These are phyloP conservation scores for Dendrocalamus latiflorus DNA, from an alignment of 202 grass and related monocot species.

Conservation along the genomic window DNA sequence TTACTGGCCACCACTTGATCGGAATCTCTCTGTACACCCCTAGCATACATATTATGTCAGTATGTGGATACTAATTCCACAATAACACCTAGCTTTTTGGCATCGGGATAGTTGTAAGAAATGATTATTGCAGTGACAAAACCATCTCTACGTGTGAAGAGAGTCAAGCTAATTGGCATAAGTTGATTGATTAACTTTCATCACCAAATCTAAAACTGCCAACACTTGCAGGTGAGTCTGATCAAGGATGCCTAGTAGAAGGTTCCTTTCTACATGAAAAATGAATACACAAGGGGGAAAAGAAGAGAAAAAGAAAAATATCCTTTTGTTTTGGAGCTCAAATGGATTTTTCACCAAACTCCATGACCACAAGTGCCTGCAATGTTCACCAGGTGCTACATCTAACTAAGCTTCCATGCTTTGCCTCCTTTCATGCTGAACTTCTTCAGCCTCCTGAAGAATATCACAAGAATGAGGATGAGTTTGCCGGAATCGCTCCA, in stretches of 20 bases:
- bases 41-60: no score
- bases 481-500: no score
- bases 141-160: neutral
- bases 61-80: neutral
- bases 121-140: neutral
- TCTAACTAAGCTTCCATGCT: no score
- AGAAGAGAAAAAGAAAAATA: neutral
- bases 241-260: neutral
- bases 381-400: no score
- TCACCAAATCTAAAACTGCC: neutral
- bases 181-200: neutral
- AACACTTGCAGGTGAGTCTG: neutral
- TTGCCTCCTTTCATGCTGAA: no score
- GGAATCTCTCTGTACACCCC: no score
- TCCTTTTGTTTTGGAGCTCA: neutral
- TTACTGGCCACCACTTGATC: no score
- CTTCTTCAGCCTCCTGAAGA: no score
- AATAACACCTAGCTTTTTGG: neutral
- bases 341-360: neutral
- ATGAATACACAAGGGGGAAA: neutral
- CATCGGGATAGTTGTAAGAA: neutral
- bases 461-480: no score
- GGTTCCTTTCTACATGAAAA: neutral
- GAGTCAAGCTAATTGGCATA: neutral
- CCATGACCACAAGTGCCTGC: neutral